These are phyloP conservation scores for Solanum dulcamara DNA, from an alignment of 257 asterid genomes.

Conservation along the genomic window DNA sequence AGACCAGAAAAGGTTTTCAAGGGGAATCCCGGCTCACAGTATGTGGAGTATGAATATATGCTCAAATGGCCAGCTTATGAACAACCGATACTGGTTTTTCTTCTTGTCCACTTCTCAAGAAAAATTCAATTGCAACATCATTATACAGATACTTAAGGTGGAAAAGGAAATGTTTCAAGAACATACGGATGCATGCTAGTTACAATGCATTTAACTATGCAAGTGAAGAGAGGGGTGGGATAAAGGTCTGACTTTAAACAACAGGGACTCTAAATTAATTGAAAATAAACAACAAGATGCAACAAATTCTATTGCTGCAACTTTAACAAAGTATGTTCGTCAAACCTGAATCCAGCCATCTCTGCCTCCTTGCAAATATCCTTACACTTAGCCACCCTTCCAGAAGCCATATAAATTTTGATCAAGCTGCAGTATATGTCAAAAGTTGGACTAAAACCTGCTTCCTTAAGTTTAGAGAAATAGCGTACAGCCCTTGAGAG, in stretches of 20 bases:
- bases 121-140: not conserved
- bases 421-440: slow-evolving; percentile 46
- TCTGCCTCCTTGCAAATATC: slow-evolving; percentile 65
- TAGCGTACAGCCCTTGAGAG: slow-evolving; percentile 49
- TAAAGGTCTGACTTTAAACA: not conserved
- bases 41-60: not conserved
- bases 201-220: not conserved
- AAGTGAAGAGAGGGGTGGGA: not conserved
- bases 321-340: slow-evolving; percentile 6
- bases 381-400: slow-evolving; percentile 62
- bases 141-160: not conserved
- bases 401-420: slow-evolving; percentile 35
- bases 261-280: not conserved
- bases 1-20: not conserved
- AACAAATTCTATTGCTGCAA: not conserved
- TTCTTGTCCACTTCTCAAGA: not conserved
- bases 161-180: not conserved
- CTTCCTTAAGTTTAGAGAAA: slow-evolving; percentile 59
- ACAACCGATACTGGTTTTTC: not conserved
- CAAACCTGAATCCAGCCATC: slow-evolving; percentile 58
- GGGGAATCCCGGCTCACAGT: not conserved
- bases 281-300: not conserved
- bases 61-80: not conserved
- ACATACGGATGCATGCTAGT: not conserved
- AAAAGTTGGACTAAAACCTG: slow-evolving; percentile 52